Percentiles rank a stretch among this genome's conserved stretches.
These are phyloP conservation scores for Torrubiellomyces zombiae DNA, from an alignment of 2,329 filamentous ascomycete species.

Conservation along the genomic window DNA sequence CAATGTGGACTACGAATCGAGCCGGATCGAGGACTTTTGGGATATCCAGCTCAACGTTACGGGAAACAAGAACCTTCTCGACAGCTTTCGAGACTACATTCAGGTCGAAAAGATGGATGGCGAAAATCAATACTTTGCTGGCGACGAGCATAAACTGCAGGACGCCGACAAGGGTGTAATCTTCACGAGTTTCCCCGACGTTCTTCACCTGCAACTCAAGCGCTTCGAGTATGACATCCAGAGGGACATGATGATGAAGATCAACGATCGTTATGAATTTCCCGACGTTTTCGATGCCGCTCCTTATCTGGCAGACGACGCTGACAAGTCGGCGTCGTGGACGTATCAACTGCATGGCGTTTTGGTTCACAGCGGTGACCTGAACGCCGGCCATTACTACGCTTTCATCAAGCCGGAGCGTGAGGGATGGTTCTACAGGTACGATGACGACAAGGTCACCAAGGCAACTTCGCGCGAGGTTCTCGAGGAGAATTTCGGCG, in stretches of 20 bases:
- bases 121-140: slow-evolving; percentile 95
- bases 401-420: slow-evolving; percentile 89
- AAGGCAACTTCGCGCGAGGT: slow-evolving; percentile 82
- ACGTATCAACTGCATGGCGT: slow-evolving; percentile 88
- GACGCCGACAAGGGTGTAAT: slow-evolving; percentile 97
- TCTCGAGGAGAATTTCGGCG: slow-evolving; percentile 90
- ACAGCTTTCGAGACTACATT: slow-evolving; percentile 92
- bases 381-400: slow-evolving; percentile 97
- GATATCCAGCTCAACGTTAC: slow-evolving; percentile 95
- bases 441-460: slow-evolving; percentile 95
- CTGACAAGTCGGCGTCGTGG: slow-evolving; percentile 79
- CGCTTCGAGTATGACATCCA: slow-evolving; percentile 97
- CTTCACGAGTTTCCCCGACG: slow-evolving; percentile 86
- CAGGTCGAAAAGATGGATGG: slow-evolving; percentile 93
- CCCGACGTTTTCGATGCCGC: slow-evolving; percentile 70
- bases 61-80: slow-evolving; percentile 80
- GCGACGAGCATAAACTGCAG: slow-evolving; percentile 77
- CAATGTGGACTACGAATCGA: slow-evolving; percentile 94
- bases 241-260: slow-evolving; percentile 96
- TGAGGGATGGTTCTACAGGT: slow-evolving; percentile 90
- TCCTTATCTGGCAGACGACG: slow-evolving; percentile 72
- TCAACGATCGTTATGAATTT: slow-evolving; percentile 85
- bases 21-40: slow-evolving; percentile 93
- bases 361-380: slow-evolving; percentile 85
- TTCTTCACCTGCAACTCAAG: slow-evolving; percentile 88